Evolutionary conservation across 495 filamentous ascomycete genomes (phyloP), one percentile per base, ranked within the genome.

Genomic region (Pseudomonodictys pantanalensis): DNA sequence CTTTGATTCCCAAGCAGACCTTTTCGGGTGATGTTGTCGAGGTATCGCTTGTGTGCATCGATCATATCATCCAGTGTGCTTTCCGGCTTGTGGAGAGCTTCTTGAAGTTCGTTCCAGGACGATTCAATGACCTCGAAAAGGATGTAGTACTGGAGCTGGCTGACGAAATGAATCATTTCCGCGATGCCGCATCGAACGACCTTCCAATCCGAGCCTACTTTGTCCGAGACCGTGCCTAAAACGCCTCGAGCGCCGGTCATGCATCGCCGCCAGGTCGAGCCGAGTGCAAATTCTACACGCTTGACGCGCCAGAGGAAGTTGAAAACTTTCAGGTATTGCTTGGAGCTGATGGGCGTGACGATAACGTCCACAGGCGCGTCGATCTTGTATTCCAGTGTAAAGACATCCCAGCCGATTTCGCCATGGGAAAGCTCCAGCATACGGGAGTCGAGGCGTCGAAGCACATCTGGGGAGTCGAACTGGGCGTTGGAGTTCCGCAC

Each of bases 231-330:
- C 20, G 83, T 86, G 43, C 85, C 86, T n/a, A 99, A 84, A 0
- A 97, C 91, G 22, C 92, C 91, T 56, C 95, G 78, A 20, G 93
- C 85, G 53, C 95, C 95, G 0, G 95, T 97, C 87, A 96, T 97
- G 74, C 87, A 95, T 58, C 92, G 90, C 48, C 91, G 84, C 95
- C 95, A 99, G 38, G 89, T 91, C 35, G 87, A 90, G 18, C 83
- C 81, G 0, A 99, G 81, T 0, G 88, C 90, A 71, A 97, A 99
- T 69, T 97, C 95, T 47, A 99, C 92, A 43, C 95, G 86, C 73
- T 99, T 99, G 65, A 97, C 85, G 52, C 95, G 89, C 95, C 95
- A 99, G 3, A 99, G 84, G 72, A 99, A 96, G 71, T 99, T 99
- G 83, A 99, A 99, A 25, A 97, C 89, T 68, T 97, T 97, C 59